phyloP scores from a whole-genome alignment of 495 filamentous ascomycete species.

The Trichocladium antarcticum region DNA sequence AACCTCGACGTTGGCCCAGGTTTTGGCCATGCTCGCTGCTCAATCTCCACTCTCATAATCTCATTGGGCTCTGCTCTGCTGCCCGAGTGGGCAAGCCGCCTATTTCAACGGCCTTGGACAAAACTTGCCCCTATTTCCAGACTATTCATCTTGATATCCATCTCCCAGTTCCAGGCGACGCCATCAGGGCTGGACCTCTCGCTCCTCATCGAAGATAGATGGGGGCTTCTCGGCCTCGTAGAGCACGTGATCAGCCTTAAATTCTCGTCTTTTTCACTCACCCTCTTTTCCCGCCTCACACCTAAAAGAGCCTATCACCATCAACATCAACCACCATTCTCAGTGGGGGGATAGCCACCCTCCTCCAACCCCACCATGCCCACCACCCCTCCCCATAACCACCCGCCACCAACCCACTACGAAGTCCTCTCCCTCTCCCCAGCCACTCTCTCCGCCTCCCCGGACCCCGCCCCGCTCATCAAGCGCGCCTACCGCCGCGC shows the following conservation, averaged over 20 bases:
- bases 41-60: not conserved
- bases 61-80: not conserved
- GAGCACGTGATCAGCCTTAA: constrained; percentile 7
- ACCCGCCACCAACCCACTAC: constrained; percentile 39
- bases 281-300: not conserved
- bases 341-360: not conserved
- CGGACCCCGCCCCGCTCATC: constrained; percentile 28
- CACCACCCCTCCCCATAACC: not conserved
- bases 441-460: constrained; percentile 10
- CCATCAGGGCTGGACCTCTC: too few relatives aligned
- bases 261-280: not conserved
- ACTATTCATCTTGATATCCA: too few relatives aligned
- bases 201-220: not conserved
- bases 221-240: not conserved
- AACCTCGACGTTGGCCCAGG: not conserved
- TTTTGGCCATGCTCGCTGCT: not conserved
- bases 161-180: not conserved
- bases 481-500: constrained; percentile 72
- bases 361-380: not conserved
- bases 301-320: not conserved
- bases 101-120: too few relatives aligned
- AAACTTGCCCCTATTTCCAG: too few relatives aligned
- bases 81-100: not conserved
- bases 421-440: constrained; percentile 35
- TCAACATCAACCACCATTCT: not conserved